A percentile compares a stretch with the other conserved stretches of the same genome.
phyloP scores from a whole-genome alignment of 768 basidiomycete genomes.

The Termitomyces sp. region DNA sequence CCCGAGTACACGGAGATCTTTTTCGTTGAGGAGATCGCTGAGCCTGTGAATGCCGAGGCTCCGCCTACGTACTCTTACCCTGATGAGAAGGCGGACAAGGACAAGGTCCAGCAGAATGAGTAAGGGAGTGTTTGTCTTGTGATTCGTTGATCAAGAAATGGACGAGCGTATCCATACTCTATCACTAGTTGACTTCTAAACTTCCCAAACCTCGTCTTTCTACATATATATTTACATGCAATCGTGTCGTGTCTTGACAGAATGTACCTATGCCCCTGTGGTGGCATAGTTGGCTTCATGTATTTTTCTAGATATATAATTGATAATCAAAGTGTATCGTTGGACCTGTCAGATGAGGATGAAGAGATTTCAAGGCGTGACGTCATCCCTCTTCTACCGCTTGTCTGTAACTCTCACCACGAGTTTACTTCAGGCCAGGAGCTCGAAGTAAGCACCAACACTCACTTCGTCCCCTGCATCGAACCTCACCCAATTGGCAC shows the following conservation, averaged over 20 bases:
- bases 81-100: conserved; percentile 46
- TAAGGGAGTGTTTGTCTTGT: neutral
- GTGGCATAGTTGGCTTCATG: neutral
- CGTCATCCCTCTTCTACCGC: too few relatives aligned
- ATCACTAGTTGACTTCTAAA: neutral
- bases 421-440: too few relatives aligned
- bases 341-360: too few relatives aligned
- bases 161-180: neutral
- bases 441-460: too few relatives aligned
- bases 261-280: neutral
- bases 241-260: neutral
- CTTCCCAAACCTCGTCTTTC: neutral
- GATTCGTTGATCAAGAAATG: neutral
- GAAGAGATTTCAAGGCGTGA: too few relatives aligned
- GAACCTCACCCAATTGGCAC: too few relatives aligned
- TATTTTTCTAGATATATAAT: too few relatives aligned
- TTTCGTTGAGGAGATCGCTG: conserved; percentile 43
- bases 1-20: conserved; percentile 44
- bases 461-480: too few relatives aligned
- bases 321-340: too few relatives aligned
- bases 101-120: conserved; percentile 17
- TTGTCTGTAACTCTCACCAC: too few relatives aligned
- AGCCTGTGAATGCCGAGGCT: conserved; percentile 39
- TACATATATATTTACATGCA: neutral
- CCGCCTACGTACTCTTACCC: conserved; percentile 56